Conservation (phyloP, 2,329 filamentous ascomycete species). For the Botryotinia globosa region DNA sequence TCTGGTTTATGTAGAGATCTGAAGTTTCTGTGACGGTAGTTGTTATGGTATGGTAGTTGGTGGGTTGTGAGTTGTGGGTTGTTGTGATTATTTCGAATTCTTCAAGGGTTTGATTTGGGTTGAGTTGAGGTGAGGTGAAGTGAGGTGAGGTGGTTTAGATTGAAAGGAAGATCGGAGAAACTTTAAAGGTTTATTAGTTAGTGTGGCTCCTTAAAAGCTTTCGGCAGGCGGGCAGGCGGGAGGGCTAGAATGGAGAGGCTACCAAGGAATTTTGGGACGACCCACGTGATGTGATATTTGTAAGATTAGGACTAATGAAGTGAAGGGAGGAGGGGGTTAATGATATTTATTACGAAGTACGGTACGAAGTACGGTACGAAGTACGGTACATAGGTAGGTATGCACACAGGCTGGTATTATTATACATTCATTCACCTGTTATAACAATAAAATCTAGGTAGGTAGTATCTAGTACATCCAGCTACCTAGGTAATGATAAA, state of each 20-base stretch:
- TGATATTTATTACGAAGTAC: background rate
- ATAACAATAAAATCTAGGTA: background rate
- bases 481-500: background rate
- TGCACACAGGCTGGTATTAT: background rate
- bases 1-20: slow-evolving; percentile 11
- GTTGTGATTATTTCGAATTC: background rate
- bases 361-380: background rate
- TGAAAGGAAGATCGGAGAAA: slow-evolving; percentile 20
- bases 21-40: background rate
- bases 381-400: background rate
- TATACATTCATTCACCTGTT: background rate
- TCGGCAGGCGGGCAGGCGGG: slow-evolving; percentile 16
- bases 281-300: background rate
- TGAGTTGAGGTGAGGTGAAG: slow-evolving; percentile 1
- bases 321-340: background rate
- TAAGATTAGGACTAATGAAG: background rate
- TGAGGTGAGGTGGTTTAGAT: slow-evolving; percentile 8
- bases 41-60: background rate
- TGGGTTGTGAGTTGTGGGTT: background rate
- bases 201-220: slow-evolving; percentile 9
- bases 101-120: slow-evolving; percentile 1
- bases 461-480: no score
- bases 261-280: background rate
- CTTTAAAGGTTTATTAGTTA: slow-evolving; percentile 15
- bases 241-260: background rate